Base-by-base conservation (phyloP, 805 yeast species). In the Allodekkera sacchari region DNA sequence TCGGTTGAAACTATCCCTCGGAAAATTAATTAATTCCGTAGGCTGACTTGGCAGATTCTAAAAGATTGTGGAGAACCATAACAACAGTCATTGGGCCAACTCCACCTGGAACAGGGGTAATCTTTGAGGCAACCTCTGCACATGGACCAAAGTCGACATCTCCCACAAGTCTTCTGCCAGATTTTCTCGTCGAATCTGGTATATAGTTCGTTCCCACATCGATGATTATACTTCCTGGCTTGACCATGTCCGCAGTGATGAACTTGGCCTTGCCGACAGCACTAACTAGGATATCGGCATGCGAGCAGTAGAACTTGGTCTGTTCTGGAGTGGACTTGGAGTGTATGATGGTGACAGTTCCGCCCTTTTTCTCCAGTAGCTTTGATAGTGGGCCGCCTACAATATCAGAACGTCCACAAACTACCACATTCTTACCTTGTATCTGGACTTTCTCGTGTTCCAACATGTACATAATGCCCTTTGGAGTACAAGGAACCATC, bases 11-110 rank as follows among this genome's bases (percentile, higher is more conserved):
- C n/a, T n/a, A n/a, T n/a, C n/a, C n/a, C n/a, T n/a, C n/a, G n/a
- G n/a, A n/a, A n/a, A 14, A 16, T 14, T 9, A 26, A 25, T 26
- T 13, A 20, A 45, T 33, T 7, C 50, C 52, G 25, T 28, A 25
- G 15, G 43, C 45, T 23, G 42, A 40, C 32, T 54, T 55, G 14
- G 97, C 95, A 31, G 95, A 84, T 42, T 72, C 68, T 36, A 77
- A 65, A 8, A 89, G 89, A 51, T 92, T 89, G 42, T 80, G 72
- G 40, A 88, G 71, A 38, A 89, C 73, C 96, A 88, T 87, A 25
- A 95, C 95, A 29, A 89, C 96, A 18, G 98, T 89, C 97, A 89
- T 89, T 42, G 98, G 98, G 25, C 98, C 98, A 41, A 89, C 97
- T 47, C 97, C 97, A 53, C 97, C 97, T 20, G 98, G 98, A 34